These are phyloP conservation scores for Apiotrichum montevideense DNA, from an alignment of 1,284 basidiomycete species.

Conservation along the genomic window DNA sequence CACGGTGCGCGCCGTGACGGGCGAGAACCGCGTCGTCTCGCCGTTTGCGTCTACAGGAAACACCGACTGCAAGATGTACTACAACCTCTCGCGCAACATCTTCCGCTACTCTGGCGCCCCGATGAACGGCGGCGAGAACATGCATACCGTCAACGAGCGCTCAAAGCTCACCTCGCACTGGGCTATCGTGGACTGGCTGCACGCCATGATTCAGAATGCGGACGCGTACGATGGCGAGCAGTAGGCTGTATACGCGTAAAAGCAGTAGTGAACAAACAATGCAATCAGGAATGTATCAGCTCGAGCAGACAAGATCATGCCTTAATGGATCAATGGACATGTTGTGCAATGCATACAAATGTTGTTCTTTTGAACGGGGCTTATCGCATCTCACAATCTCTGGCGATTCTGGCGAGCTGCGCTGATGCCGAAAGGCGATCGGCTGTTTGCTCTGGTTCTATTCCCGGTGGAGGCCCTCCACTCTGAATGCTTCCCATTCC, in stretches of 20 bases:
- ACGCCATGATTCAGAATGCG: conserved; percentile 43
- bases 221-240: conserved; percentile 39
- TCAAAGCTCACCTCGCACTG: conserved; percentile 31
- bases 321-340: no score
- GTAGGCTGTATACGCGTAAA: conserved; percentile 5
- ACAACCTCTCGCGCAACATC: conserved; percentile 42
- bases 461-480: no score
- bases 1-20: conserved; percentile 38
- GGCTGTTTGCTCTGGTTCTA: no score
- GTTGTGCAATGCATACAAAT: no score
- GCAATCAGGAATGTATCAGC: no score
- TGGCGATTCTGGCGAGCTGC: no score
- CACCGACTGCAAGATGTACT: conserved; percentile 30
- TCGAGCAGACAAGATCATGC: no score
- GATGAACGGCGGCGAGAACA: conserved; percentile 7
- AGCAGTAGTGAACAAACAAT: no score
- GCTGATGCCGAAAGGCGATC: no score
- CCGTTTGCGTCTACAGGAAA: conserved; percentile 32
- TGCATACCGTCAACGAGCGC: conserved; percentile 45
- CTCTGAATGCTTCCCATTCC: no score
- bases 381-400: no score
- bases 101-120: conserved; percentile 40
- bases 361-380: no score
- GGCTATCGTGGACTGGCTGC: conserved; percentile 39
- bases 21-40: conserved; percentile 34